These are phyloP conservation scores for Metschnikowia matae DNA, from an alignment of 805 yeast species.

Conservation along the genomic window DNA sequence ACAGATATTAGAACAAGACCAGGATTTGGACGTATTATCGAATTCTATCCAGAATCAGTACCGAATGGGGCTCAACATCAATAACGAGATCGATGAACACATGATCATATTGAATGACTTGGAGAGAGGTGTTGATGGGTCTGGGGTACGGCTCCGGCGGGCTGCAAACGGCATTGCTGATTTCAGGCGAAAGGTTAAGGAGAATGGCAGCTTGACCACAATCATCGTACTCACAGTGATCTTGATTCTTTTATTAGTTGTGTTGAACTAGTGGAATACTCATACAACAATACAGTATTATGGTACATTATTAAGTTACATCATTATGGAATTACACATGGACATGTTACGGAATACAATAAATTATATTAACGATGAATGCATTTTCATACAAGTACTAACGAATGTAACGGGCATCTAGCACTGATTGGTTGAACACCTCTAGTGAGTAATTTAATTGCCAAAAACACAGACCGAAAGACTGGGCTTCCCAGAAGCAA, in stretches of 20 bases:
- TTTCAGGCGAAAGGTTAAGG: conserved; percentile 33
- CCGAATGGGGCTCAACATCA: conserved; percentile 36
- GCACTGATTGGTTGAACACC: not conserved
- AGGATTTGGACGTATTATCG: conserved; percentile 32
- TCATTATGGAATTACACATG: no score
- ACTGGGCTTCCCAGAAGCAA: not conserved
- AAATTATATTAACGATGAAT: no score
- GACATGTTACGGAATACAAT: not conserved
- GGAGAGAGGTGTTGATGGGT: conserved; percentile 38
- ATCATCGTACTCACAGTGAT: conserved; percentile 39
- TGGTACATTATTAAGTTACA: no score
- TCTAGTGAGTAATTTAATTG: not conserved
- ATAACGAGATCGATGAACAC: conserved; percentile 40
- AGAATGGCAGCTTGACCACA: conserved; percentile 42
- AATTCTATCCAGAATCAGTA: conserved; percentile 34
- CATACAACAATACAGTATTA: not conserved
- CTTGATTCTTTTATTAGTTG: conserved; percentile 37
- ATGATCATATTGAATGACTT: conserved; percentile 38
- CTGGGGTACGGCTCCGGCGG: conserved; percentile 27
- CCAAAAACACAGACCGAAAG: not conserved
- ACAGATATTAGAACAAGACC: conserved; percentile 35
- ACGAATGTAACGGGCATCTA: not conserved
- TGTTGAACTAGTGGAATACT: conserved; percentile 24
- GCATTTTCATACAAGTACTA: not conserved
- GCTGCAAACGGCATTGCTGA: conserved; percentile 29